phyloP scores from a whole-genome alignment of 208 protist species.

The Porcisia hertigi region DNA sequence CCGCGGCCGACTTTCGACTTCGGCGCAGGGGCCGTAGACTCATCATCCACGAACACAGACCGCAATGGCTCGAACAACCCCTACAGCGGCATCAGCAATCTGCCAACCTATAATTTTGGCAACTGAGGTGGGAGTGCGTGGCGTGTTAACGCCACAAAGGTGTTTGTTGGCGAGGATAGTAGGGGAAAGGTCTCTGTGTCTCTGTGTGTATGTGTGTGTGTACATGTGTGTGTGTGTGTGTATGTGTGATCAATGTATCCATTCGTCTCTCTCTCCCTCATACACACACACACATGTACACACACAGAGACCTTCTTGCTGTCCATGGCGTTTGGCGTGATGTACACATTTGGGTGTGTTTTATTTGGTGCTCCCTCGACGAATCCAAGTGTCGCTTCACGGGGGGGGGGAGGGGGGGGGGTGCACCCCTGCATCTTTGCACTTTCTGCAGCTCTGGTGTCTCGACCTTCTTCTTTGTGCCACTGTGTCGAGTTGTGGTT shows the following conservation, averaged over 20 bases:
- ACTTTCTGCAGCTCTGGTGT: no score
- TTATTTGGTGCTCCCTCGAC: neutral
- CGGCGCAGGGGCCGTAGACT: slow-evolving; percentile 28
- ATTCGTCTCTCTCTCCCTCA: neutral
- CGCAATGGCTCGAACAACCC: slow-evolving; percentile 8
- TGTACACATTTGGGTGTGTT: neutral
- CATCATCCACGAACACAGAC: neutral
- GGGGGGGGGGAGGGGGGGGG: no score
- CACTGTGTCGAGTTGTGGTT: no score
- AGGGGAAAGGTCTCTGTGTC: neutral
- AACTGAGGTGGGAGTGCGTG: slow-evolving; percentile 27
- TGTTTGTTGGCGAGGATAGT: neutral
- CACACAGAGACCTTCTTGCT: no score
- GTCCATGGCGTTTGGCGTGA: neutral
- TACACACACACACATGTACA: no score
- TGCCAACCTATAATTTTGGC: slow-evolving; percentile 77
- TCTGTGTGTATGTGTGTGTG: no score
- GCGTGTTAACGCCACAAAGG: no score
- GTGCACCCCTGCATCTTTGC: no score
- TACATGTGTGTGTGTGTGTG: no score
- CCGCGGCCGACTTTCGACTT: slow-evolving; percentile 63
- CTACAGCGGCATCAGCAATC: slow-evolving; percentile 31
- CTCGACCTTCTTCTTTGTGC: no score
- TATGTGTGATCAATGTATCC: neutral
- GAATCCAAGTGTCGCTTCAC: neutral